A percentile compares a stretch with the other conserved stretches of the same genome.
phyloP scores from a whole-genome alignment of 2,329 filamentous ascomycete genomes.

The Didymella sp. region DNA sequence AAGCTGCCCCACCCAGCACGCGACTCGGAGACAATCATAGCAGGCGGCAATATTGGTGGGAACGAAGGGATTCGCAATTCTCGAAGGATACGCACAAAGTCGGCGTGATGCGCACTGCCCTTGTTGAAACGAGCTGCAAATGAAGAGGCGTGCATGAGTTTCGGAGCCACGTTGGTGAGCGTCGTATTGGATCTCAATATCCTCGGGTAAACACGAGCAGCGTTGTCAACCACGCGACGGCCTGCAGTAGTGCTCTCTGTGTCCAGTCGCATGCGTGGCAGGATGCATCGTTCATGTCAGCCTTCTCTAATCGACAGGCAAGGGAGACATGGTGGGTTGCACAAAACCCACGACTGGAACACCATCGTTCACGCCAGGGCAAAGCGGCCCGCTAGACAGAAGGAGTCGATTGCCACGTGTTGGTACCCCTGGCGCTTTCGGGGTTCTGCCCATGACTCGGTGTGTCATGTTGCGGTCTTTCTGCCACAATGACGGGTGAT shows the following conservation, averaged over 20 bases:
- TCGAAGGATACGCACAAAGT: constrained; percentile 25
- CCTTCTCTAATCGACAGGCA: constrained; percentile 5
- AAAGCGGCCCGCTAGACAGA: constrained; percentile 38
- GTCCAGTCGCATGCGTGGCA: constrained; percentile 6
- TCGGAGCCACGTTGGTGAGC: constrained; percentile 25
- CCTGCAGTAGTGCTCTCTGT: constrained; percentile 23
- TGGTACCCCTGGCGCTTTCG: constrained; percentile 34
- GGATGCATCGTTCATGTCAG: constrained; percentile 9
- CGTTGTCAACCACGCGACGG: constrained; percentile 23
- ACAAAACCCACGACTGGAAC: constrained; percentile 14
- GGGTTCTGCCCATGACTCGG: constrained; percentile 38
- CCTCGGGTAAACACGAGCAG: constrained; percentile 24
- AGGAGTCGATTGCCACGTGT: constrained; percentile 44
- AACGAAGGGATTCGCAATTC: constrained; percentile 16
- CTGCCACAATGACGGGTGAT: constrained; percentile 35
- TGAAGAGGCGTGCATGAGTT: constrained; percentile 25
- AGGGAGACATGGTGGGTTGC: constrained; percentile 14
- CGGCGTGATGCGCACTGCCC: constrained; percentile 32
- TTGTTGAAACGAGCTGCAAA: constrained; percentile 35
- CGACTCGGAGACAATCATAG: constrained; percentile 24
- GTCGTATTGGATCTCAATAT: constrained; percentile 18
- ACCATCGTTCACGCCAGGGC: constrained; percentile 40
- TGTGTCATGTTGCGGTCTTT: constrained; percentile 20
- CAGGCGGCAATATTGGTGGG: constrained; percentile 35
- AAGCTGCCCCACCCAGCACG: constrained; percentile 26